phyloP scores from a whole-genome alignment of 164 flowering plant genomes.

The Stephania japonica region DNA sequence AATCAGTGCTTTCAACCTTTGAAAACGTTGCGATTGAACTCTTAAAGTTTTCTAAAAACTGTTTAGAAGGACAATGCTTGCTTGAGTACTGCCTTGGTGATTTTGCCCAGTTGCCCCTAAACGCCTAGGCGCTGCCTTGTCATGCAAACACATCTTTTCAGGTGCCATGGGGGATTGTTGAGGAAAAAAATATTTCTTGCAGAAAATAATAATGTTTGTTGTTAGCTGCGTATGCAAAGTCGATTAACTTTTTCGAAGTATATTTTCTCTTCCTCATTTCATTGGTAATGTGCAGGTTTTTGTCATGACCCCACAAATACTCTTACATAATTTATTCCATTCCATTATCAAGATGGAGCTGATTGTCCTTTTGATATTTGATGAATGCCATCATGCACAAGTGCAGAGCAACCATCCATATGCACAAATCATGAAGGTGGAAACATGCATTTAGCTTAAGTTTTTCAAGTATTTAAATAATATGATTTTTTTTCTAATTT shows the following conservation, averaged over 20 bases:
- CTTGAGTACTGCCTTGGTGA: too few relatives aligned
- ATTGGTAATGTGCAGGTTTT: constrained; percentile 56
- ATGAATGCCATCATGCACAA: constrained; percentile 99
- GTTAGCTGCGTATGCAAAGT: neutral
- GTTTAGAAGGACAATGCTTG: too few relatives aligned
- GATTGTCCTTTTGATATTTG: constrained; percentile 87
- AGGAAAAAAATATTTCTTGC: neutral
- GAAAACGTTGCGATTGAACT: too few relatives aligned
- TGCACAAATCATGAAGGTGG: constrained; percentile 87
- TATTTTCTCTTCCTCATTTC: constrained; percentile 10
- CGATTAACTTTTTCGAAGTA: constrained; percentile 1
- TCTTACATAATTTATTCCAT: constrained; percentile 64
- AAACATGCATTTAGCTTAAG: neutral
- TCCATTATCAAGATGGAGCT: constrained; percentile 74
- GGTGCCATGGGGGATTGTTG: neutral
- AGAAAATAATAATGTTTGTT: neutral
- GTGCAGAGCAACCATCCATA: constrained; percentile 81
- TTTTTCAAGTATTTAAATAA: neutral
- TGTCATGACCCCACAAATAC: constrained; percentile 91
- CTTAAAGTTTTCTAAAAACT: too few relatives aligned
- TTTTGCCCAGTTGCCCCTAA: too few relatives aligned
- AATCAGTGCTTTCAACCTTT: too few relatives aligned
- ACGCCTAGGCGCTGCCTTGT: too few relatives aligned
- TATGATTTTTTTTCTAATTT: neutral
- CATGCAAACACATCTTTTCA: neutral